Evolutionary conservation across 345 rosid genomes (phyloP).

Genomic region (Hevea brasiliensis): DNA sequence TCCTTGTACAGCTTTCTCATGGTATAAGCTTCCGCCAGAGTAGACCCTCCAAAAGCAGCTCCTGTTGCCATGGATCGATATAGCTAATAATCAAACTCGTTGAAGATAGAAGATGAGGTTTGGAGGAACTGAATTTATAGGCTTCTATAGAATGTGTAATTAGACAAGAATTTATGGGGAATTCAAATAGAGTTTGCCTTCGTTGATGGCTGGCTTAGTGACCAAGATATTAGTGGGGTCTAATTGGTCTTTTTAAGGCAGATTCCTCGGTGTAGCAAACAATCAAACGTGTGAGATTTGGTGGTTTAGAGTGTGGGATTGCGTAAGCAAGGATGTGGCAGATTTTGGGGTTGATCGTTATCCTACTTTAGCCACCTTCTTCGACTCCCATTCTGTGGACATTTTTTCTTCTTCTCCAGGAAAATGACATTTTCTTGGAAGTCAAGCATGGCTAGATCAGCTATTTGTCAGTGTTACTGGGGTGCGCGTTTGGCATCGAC

Average conservation of each 20-base stretch:
- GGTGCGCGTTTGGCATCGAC: too few species aligned
- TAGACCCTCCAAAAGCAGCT: slow-evolving; percentile 20
- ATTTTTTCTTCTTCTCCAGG: neutral
- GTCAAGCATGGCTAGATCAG: neutral
- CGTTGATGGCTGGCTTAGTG: neutral
- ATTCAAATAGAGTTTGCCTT: neutral
- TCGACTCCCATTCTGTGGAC: neutral
- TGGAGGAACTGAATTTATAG: neutral
- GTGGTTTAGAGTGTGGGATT: neutral
- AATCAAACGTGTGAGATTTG: neutral
- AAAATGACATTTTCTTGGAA: neutral
- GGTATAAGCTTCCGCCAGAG: slow-evolving; percentile 48
- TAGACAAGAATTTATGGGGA: neutral
- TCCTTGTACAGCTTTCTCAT: slow-evolving; percentile 24
- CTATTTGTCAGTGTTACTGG: too few species aligned
- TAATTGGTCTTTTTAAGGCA: neutral
- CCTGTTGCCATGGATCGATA: slow-evolving; percentile 13
- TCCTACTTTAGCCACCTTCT: neutral
- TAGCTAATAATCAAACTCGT: too few species aligned
- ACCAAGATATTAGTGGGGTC: slow-evolving; percentile 1
- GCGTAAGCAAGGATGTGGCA: slow-evolving; percentile 24
- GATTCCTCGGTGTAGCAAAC: neutral
- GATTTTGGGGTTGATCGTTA: too few species aligned
- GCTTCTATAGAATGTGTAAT: neutral
- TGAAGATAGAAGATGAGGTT: too few species aligned